Percentiles rank a stretch among this genome's conserved stretches.
Conservation (phyloP, 768 basidiomycete genomes). For the Postia placenta region DNA sequence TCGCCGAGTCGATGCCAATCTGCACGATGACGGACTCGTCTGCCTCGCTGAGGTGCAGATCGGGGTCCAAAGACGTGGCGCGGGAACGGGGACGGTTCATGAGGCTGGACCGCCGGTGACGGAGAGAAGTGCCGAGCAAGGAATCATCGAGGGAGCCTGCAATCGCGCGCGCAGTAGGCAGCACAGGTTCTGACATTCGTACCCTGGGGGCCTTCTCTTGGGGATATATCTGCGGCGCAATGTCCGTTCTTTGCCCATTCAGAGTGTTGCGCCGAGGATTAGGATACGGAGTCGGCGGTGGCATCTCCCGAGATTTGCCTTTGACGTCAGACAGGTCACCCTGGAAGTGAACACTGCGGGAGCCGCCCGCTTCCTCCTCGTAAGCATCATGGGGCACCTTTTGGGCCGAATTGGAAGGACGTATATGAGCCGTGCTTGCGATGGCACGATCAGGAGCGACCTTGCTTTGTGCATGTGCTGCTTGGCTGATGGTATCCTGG, state of each 20-base stretch:
- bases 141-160: slow-evolving; percentile 1
- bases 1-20: slow-evolving; percentile 25
- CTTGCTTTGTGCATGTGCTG: too few species aligned
- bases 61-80: neutral
- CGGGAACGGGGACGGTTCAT: neutral
- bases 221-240: neutral
- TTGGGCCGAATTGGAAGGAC: too few species aligned
- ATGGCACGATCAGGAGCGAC: too few species aligned
- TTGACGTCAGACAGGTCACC: neutral
- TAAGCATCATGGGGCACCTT: too few species aligned
- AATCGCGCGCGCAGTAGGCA: neutral
- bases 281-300: neutral
- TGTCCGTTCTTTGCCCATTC: neutral
- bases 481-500: too few species aligned
- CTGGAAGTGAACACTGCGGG: neutral
- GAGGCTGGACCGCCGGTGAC: neutral
- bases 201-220: neutral
- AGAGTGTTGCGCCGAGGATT: neutral
- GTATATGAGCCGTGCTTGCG: too few species aligned
- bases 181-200: neutral
- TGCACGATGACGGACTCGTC: slow-evolving; percentile 10
- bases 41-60: slow-evolving; percentile 2
- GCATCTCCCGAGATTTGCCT: neutral
- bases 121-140: neutral
- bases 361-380: neutral